Percentiles rank a stretch among this genome's conserved stretches.
Evolutionary conservation across 768 basidiomycete species (phyloP).

Genomic region (Nidularia pulvinata): DNA sequence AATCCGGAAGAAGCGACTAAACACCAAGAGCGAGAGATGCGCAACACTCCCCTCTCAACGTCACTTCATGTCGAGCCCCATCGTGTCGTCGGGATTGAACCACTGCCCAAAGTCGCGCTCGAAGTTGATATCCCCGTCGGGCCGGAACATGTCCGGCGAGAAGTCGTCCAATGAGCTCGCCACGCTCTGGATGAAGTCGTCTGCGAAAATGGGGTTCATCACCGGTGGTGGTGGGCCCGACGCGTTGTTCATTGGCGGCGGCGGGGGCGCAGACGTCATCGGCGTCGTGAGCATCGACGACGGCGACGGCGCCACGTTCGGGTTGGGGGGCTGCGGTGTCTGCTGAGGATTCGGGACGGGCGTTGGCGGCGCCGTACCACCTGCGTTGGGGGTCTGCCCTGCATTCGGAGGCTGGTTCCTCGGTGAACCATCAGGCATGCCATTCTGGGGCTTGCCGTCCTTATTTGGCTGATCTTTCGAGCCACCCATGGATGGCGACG

Average conservation of each 20-base stretch:
- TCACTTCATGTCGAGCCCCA: conserved; percentile 29
- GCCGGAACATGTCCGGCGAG: conserved; percentile 34
- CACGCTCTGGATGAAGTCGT: conserved; percentile 47
- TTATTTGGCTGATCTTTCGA: conserved; percentile 19
- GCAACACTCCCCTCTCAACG: conserved; percentile 2
- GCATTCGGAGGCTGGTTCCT: conserved; percentile 31
- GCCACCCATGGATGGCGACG: conserved; percentile 27
- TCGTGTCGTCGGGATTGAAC: conserved; percentile 61
- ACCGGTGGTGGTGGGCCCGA: neutral
- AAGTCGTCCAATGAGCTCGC: conserved; percentile 39
- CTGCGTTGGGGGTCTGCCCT: conserved; percentile 19
- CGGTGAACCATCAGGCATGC: conserved; percentile 35
- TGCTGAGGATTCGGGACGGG: conserved; percentile 11
- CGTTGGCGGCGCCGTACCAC: conserved; percentile 24
- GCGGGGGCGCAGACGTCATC: conserved; percentile 4
- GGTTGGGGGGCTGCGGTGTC: conserved; percentile 5
- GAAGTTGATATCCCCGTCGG: conserved; percentile 56
- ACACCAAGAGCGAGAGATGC: neutral
- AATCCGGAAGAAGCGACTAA: neutral
- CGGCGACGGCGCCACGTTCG: conserved; percentile 1
- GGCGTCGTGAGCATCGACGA: conserved; percentile 2
- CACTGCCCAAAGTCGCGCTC: conserved; percentile 78
- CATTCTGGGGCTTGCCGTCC: conserved; percentile 21
- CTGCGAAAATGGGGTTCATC: conserved; percentile 12
- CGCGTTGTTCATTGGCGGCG: neutral